Percentiles rank a stretch among this genome's conserved stretches.
phyloP scores from a whole-genome alignment of 345 rosid genomes.

The Mangifera indica region DNA sequence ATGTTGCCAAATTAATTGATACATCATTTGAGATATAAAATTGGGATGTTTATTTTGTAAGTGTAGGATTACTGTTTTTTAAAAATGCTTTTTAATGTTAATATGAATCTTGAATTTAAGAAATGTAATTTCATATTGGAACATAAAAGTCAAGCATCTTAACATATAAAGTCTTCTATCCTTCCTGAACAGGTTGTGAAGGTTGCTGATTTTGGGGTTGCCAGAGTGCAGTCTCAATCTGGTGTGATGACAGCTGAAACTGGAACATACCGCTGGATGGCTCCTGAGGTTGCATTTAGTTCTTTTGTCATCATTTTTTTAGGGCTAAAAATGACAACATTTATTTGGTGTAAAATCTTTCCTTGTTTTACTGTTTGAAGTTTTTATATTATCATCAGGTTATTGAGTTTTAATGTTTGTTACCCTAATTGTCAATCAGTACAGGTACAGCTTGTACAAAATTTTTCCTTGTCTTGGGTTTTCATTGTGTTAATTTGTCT shows the following conservation, averaged over 20 bases:
- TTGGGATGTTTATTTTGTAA: no score
- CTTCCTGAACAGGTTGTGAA: conserved; percentile 69
- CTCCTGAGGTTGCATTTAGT: conserved; percentile 72
- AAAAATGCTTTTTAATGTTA: background rate
- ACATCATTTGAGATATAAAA: no score
- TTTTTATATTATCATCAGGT: conserved; percentile 7
- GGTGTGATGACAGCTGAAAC: conserved; percentile 99
- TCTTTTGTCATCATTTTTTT: conserved; percentile 15
- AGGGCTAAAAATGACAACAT: conserved; percentile 2
- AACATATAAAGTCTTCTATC: conserved; percentile 1
- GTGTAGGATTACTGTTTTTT: background rate
- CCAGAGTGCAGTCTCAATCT: conserved; percentile 86
- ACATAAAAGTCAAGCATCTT: background rate
- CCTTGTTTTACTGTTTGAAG: conserved; percentile 1
- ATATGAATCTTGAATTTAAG: conserved; percentile 3
- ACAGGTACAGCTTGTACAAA: background rate
- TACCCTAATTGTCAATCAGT: background rate
- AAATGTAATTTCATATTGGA: background rate
- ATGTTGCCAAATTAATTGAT: no score
- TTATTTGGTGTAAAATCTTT: conserved; percentile 17
- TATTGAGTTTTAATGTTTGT: background rate
- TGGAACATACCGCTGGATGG: conserved; percentile 99
- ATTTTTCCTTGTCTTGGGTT: background rate
- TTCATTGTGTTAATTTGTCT: background rate
- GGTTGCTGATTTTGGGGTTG: conserved; percentile 98